These are phyloP conservation scores for Lomentospora prolificans DNA, from an alignment of 2,329 filamentous ascomycete genomes.

Conservation along the genomic window DNA sequence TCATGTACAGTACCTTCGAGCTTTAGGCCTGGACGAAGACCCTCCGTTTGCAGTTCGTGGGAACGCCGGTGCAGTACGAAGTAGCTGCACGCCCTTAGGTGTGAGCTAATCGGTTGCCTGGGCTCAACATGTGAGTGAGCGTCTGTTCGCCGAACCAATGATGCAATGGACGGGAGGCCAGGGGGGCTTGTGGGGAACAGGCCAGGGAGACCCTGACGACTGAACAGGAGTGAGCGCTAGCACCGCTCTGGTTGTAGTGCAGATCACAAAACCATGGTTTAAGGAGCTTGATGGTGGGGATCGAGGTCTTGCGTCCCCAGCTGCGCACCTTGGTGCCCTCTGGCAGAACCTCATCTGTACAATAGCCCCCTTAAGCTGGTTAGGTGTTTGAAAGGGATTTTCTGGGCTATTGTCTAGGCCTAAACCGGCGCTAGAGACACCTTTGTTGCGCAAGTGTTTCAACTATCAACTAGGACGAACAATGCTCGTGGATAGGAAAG, in stretches of 20 bases:
- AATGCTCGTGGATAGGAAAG: background rate
- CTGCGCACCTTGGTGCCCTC: background rate
- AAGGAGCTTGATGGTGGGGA: background rate
- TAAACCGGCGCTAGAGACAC: background rate
- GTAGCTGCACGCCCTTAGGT: background rate
- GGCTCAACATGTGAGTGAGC: background rate
- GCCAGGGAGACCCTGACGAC: background rate
- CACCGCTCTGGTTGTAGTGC: background rate
- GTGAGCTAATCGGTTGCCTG: background rate
- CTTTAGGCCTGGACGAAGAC: background rate
- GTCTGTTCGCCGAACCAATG: slow-evolving; percentile 1
- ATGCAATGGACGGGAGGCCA: background rate
- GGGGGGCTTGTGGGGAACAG: background rate
- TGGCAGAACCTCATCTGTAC: no score
- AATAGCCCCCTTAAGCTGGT: no score
- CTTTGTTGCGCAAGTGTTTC: background rate
- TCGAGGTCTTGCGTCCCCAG: background rate
- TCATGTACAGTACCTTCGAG: background rate
- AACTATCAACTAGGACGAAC: background rate
- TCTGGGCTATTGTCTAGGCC: background rate
- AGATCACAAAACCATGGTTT: background rate
- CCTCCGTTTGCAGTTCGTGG: background rate
- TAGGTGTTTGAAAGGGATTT: background rate
- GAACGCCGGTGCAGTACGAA: background rate
- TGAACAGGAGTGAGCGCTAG: background rate